phyloP scores from a whole-genome alignment of 1,284 basidiomycete species.

The Irpex lacteus region DNA sequence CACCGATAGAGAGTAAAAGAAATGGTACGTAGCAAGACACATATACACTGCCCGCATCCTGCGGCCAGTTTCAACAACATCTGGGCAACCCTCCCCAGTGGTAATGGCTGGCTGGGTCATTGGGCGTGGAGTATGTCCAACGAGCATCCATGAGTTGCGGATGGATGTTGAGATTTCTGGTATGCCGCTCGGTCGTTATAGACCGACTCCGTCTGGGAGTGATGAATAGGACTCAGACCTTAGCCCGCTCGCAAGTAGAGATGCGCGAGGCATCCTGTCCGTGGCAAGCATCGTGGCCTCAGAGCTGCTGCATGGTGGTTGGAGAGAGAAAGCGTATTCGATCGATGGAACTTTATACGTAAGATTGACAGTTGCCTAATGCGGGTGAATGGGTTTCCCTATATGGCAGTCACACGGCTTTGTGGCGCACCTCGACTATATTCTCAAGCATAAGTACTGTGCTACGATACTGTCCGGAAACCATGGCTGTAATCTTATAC shows the following conservation, averaged over 20 bases:
- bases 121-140: not conserved
- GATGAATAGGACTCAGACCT: not conserved
- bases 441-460: too few species aligned
- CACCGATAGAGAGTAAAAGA: not conserved
- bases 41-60: not conserved
- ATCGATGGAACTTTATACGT: not conserved
- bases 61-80: not conserved
- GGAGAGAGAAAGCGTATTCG: not conserved
- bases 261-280: not conserved
- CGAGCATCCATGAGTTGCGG: not conserved
- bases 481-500: not conserved
- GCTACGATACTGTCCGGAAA: not conserved
- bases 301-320: not conserved
- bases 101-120: not conserved
- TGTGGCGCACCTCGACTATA: too few species aligned
- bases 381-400: not conserved
- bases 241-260: not conserved
- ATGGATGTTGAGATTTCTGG: not conserved
- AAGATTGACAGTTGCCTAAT: not conserved
- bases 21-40: not conserved
- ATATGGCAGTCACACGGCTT: not conserved
- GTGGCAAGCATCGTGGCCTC: not conserved
- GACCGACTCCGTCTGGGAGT: not conserved
- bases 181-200: not conserved
- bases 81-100: not conserved